Percentiles rank a stretch among this genome's conserved stretches.
Conservation (phyloP, 305 asterid species). For the Salvia sclarea region DNA sequence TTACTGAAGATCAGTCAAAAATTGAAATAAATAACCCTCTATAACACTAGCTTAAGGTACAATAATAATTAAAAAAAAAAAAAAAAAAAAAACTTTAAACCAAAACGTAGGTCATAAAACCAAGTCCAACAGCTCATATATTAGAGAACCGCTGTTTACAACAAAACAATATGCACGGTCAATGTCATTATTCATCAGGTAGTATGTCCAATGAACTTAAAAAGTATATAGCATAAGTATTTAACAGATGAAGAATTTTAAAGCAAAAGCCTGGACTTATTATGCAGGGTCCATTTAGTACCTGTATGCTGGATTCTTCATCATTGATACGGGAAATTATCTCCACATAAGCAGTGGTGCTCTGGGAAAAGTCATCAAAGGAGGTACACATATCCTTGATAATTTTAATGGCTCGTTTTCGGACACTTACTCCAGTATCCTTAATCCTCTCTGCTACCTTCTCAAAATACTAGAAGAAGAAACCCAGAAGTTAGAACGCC, state of each 20-base stretch:
- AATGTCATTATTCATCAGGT: constrained; percentile 13
- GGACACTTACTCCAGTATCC: constrained; percentile 99
- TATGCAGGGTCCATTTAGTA: constrained; percentile 34
- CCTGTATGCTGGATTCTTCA: constrained; percentile 99
- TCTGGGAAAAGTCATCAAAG: constrained; percentile 64
- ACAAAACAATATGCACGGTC: not conserved
- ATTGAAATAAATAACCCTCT: constrained; percentile 11
- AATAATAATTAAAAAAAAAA: too few relatives aligned
- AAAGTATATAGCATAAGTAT: constrained; percentile 9
- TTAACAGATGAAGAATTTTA: constrained; percentile 1
- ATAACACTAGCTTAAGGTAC: constrained; percentile 12
- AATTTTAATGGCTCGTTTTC: constrained; percentile 96
- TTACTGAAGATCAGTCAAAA: constrained; percentile 18
- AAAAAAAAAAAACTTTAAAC: constrained; percentile 18
- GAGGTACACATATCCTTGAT: constrained; percentile 96
- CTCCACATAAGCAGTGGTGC: constrained; percentile 79
- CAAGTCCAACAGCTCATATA: constrained; percentile 20
- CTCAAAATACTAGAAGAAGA: constrained; percentile 72
- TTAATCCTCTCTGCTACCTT: constrained; percentile 98
- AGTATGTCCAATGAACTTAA: constrained; percentile 22
- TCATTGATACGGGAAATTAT: constrained; percentile 92
- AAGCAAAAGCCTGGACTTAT: not conserved
- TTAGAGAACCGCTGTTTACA: constrained; percentile 20
- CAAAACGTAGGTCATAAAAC: constrained; percentile 13
- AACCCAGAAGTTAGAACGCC: constrained; percentile 32